Base-by-base conservation (phyloP, 2,329 filamentous ascomycete species). In the Acrocalymma vagum region DNA sequence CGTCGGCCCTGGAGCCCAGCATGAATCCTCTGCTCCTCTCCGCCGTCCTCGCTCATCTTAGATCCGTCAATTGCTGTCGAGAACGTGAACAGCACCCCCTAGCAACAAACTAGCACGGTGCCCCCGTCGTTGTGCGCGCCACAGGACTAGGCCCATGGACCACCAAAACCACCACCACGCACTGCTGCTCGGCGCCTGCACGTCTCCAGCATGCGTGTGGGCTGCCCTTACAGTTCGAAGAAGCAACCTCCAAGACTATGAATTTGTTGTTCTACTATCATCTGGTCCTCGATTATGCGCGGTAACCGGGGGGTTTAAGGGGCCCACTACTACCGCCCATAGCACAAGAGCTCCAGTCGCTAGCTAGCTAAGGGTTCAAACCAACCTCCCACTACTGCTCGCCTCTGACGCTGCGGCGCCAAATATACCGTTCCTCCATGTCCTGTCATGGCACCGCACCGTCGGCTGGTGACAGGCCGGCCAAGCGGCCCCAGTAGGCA, bases 111-210 rank as follows among this genome's bases (percentile, higher is more conserved):
- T n/a, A n/a, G n/a, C n/a, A n/a, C n/a, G n/a, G 39, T 45, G 51
- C 53, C 61, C 62, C 45, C 37, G 57, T 49, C 58, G 40, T 59
- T 53, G 58, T 64, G 57, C 54, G 45, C 52, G 53, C 55, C 60
- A 62, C 58, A 60, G 58, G 55, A 51, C 51, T 42, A 35, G 45
- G 39, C 51, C 56, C 58, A 54, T n/a, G n/a, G n/a, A n/a, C n/a
- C n/a, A n/a, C n/a, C n/a, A n/a, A n/a, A n/a, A n/a, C n/a, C n/a
- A n/a, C n/a, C n/a, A n/a, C n/a, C n/a, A 62, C 60, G 55, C 55
- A 59, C 48, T 46, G 50, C 48, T 38, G 27, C 30, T 44, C 43
- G 48, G 42, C 30, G 17, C 37, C 41, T 20, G 42, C 30, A 41
- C 44, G 50, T 44, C 48, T 58, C 53, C 50, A 55, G 45, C 44